Conservation (phyloP, 768 basidiomycete genomes). For the Royoungia palumana region DNA sequence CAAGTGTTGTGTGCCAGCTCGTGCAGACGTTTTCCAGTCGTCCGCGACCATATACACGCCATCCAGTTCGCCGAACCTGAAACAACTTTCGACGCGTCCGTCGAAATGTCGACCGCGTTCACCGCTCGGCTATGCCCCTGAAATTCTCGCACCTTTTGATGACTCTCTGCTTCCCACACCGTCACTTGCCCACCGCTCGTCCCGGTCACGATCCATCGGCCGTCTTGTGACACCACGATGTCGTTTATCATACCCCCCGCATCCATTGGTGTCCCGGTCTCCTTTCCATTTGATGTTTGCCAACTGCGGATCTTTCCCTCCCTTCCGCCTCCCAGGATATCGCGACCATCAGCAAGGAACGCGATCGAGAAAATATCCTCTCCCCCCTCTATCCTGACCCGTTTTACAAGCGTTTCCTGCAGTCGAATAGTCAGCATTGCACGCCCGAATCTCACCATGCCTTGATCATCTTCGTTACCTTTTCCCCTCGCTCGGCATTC, state of each 20-base stretch:
- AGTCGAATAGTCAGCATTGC: too few species aligned
- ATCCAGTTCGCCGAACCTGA: background rate
- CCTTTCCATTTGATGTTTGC: conserved; percentile 2
- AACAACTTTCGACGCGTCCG: background rate
- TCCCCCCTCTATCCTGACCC: background rate
- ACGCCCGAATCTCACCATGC: too few species aligned
- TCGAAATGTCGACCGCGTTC: background rate
- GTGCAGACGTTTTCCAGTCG: background rate
- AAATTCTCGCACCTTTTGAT: background rate
- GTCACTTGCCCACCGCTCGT: background rate
- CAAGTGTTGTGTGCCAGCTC: background rate
- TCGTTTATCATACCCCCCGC: background rate
- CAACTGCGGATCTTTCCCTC: conserved; percentile 6
- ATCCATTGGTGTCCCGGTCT: background rate
- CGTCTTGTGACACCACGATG: background rate
- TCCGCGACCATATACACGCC: background rate
- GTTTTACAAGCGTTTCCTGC: too few species aligned
- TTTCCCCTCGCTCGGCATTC: too few species aligned
- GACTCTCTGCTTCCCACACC: background rate
- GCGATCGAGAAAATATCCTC: conserved; percentile 2
- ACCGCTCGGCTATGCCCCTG: background rate
- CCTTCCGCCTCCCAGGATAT: conserved; percentile 5
- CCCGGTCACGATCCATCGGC: background rate
- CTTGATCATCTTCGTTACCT: too few species aligned
- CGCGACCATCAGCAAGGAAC: conserved; percentile 7